phyloP scores from a whole-genome alignment of 2,329 filamentous ascomycete species.

The Aspergillus floridensis region DNA sequence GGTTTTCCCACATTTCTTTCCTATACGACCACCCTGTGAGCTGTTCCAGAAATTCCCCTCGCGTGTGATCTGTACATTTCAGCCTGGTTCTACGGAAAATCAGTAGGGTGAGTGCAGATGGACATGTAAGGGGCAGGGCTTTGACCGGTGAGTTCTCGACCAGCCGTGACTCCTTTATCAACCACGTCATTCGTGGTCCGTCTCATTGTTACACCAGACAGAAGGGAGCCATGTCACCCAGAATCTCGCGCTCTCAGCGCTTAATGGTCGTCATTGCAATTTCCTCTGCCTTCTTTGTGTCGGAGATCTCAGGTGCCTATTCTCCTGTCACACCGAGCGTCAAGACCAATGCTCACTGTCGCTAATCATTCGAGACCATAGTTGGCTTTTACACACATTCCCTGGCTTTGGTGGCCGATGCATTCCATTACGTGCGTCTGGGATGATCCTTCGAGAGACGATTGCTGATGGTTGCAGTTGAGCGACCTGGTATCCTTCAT shows the following conservation, averaged over 20 bases:
- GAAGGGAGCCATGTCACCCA: conserved; percentile 21
- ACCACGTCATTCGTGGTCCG: background rate
- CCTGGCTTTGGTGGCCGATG: conserved; percentile 70
- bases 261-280: conserved; percentile 31
- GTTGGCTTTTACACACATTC: conserved; percentile 70
- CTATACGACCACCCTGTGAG: background rate
- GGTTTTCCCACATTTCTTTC: background rate
- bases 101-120: background rate
- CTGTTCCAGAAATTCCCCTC: background rate
- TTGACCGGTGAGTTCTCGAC: background rate
- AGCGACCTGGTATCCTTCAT: conserved; percentile 70
- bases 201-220: background rate
- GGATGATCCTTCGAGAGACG: background rate
- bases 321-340: background rate
- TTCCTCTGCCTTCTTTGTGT: conserved; percentile 32
- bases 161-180: conserved; percentile 2
- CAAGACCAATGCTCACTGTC: background rate
- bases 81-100: conserved; percentile 16
- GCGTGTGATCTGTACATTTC: conserved; percentile 3
- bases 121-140: conserved; percentile 1
- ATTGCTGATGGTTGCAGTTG: conserved; percentile 47
- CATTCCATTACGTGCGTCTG: conserved; percentile 64
- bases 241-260: conserved; percentile 30
- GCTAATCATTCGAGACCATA: conserved; percentile 24
- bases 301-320: conserved; percentile 30